Conservation (phyloP, 2,329 filamentous ascomycete genomes). For the Pseudophaeomoniella oleicola region DNA sequence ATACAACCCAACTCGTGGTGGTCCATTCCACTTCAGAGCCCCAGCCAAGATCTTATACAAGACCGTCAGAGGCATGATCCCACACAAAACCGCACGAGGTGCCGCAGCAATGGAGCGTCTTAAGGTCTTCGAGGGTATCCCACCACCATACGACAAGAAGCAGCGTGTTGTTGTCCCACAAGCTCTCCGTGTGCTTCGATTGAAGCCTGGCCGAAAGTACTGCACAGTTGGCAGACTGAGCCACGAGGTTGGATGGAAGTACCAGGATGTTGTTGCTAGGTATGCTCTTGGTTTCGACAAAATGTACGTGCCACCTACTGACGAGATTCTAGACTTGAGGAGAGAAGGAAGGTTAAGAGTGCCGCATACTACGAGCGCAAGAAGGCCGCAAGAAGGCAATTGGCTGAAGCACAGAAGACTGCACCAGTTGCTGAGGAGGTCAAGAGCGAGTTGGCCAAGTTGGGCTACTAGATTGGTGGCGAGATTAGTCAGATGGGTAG, state of each 20-base stretch:
- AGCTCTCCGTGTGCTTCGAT: constrained; percentile 86
- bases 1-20: constrained; percentile 98
- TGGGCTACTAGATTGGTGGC: constrained; percentile 62
- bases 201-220: constrained; percentile 99
- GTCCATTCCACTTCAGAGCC: constrained; percentile 99
- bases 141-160: constrained; percentile 98
- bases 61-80: constrained; percentile 99
- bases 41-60: constrained; percentile 99
- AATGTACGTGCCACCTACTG: constrained; percentile 2
- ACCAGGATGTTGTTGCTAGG: constrained; percentile 98
- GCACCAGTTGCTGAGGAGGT: constrained; percentile 77
- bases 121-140: constrained; percentile 99
- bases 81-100: constrained; percentile 98
- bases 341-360: constrained; percentile 99
- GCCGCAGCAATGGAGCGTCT: constrained; percentile 93
- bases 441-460: constrained; percentile 72
- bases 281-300: constrained; percentile 37
- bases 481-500: not conserved
- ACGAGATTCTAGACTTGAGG: constrained; percentile 64
- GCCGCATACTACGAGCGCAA: constrained; percentile 99
- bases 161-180: constrained; percentile 99
- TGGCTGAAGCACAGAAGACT: constrained; percentile 85
- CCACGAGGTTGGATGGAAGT: constrained; percentile 99
- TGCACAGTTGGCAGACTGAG: constrained; percentile 96
- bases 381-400: constrained; percentile 86